These are phyloP conservation scores for Lactarius trivialis DNA, from an alignment of 768 basidiomycete species.

Conservation along the genomic window DNA sequence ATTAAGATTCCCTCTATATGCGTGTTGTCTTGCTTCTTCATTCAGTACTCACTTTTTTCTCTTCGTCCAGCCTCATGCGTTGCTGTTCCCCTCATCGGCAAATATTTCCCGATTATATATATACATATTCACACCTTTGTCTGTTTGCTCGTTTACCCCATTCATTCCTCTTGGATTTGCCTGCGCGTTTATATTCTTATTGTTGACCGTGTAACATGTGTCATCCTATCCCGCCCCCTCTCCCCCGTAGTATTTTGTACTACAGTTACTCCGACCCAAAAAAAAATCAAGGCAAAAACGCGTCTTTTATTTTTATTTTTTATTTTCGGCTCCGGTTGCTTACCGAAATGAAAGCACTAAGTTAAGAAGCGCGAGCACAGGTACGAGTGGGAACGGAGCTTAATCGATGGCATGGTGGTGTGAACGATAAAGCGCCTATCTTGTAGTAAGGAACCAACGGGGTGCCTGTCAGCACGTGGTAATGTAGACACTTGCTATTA, in stretches of 20 bases:
- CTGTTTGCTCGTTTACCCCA: constrained; percentile 1
- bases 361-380: not conserved
- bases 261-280: not conserved
- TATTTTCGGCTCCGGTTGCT: not conserved
- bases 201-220: constrained; percentile 17
- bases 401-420: not conserved
- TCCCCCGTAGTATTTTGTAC: not conserved
- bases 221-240: not conserved
- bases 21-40: not conserved
- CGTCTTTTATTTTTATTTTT: not conserved
- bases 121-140: not conserved
- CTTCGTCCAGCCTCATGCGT: not conserved
- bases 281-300: not conserved
- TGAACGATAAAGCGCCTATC: not conserved
- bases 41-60: not conserved
- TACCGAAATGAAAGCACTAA: not conserved
- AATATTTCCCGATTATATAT: constrained; percentile 1
- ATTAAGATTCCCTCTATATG: not conserved
- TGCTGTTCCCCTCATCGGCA: not conserved
- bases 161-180: constrained; percentile 6
- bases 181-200: constrained; percentile 18
- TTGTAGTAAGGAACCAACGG: not conserved
- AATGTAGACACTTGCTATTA: not conserved
- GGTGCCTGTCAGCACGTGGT: not conserved
- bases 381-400: not conserved